A percentile compares a stretch with the other conserved stretches of the same genome.
Conservation (phyloP, 1,139 yeast genomes). For the Chernovozyma aurita region DNA sequence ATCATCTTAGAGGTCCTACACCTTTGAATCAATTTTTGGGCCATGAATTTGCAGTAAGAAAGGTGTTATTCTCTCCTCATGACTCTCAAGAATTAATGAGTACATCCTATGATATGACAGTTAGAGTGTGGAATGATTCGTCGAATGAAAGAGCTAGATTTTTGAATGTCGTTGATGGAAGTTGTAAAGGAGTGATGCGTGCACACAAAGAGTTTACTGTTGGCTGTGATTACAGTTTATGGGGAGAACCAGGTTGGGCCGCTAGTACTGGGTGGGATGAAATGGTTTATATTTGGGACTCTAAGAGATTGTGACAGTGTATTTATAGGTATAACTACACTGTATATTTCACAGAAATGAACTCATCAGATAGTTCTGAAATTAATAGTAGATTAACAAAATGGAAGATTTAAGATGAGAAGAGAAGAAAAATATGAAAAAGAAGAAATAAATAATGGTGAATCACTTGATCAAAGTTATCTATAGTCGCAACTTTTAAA, state of each 20-base stretch:
- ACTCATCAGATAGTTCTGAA: too few relatives aligned
- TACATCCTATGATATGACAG: conserved; percentile 90
- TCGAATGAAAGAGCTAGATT: conserved; percentile 52
- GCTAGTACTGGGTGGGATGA: conserved; percentile 98
- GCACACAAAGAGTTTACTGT: conserved; percentile 84
- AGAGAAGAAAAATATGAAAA: too few relatives aligned
- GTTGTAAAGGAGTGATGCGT: conserved; percentile 55
- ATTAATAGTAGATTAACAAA: too few relatives aligned
- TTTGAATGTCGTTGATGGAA: conserved; percentile 30
- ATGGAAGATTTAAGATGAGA: too few relatives aligned
- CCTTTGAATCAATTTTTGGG: conserved; percentile 80
- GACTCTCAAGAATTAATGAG: conserved; percentile 64
- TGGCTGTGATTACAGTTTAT: conserved; percentile 93
- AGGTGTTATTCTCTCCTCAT: conserved; percentile 88
- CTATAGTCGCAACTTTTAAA: too few relatives aligned
- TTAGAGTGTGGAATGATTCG: conserved; percentile 77
- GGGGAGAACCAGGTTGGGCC: conserved; percentile 97
- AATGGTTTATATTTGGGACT: conserved; percentile 88
- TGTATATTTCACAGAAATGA: too few relatives aligned
- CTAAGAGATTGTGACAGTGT: conserved; percentile 33
- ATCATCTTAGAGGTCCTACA: conserved; percentile 52
- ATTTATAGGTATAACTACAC: too few relatives aligned
- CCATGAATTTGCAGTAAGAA: conserved; percentile 84
- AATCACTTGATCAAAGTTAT: too few relatives aligned
- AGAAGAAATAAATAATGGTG: too few relatives aligned